These are phyloP conservation scores for Dactylis glomerata DNA, from an alignment of 176 grass and related monocot species.

Conservation along the genomic window DNA sequence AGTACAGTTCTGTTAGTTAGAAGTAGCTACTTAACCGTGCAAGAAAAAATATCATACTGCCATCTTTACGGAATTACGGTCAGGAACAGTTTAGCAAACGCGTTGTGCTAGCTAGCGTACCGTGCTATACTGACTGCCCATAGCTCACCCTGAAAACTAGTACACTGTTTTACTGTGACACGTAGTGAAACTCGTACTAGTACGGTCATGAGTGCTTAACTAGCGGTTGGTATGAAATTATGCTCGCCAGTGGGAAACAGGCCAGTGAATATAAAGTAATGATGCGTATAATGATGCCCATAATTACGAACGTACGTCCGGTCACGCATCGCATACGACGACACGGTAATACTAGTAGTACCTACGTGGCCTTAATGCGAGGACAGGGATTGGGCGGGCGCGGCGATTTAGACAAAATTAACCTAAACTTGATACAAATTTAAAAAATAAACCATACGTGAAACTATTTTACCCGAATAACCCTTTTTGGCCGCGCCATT, in stretches of 20 bases:
- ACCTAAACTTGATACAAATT: too few relatives aligned
- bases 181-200: neutral
- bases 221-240: neutral
- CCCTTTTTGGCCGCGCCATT: too few relatives aligned
- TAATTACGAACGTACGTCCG: neutral
- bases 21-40: neutral
- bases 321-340: conserved; percentile 5
- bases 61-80: too few relatives aligned
- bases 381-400: neutral
- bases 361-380: neutral
- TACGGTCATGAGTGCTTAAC: neutral
- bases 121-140: too few relatives aligned
- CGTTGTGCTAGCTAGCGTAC: too few relatives aligned
- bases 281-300: neutral
- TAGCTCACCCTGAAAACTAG: neutral
- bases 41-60: too few relatives aligned
- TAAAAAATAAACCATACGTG: too few relatives aligned
- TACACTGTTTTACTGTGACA: neutral
- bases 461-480: too few relatives aligned
- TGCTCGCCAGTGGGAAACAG: neutral
- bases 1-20: neutral
- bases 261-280: neutral
- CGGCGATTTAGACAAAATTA: too few relatives aligned
- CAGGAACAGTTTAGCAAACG: too few relatives aligned
- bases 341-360: too few relatives aligned